Conservation (phyloP, 192 early-diverging fungal genomes). For the Coemansia sp. region DNA sequence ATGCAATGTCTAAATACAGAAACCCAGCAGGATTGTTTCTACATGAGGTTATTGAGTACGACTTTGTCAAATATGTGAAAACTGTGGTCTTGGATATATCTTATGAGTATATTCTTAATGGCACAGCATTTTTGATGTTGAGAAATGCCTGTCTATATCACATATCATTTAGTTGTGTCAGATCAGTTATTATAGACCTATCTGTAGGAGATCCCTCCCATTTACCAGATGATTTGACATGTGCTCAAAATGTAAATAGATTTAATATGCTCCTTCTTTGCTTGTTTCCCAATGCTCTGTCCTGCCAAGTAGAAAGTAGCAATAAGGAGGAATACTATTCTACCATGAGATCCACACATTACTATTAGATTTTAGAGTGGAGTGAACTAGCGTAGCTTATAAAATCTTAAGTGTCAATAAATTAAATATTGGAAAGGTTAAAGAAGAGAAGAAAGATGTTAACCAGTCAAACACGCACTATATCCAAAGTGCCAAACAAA, state of each 20-base stretch:
- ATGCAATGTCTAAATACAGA: background rate
- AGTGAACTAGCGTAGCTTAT: no score
- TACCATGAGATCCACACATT: background rate
- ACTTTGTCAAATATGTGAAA: background rate
- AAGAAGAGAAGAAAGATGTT: no score
- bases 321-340: background rate
- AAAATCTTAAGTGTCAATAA: no score
- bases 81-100: background rate
- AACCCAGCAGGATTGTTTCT: background rate
- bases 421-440: no score
- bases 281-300: background rate
- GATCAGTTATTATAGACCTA: background rate
- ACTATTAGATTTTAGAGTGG: background rate
- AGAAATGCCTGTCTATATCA: background rate
- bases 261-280: background rate
- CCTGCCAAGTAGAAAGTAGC: background rate
- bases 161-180: background rate
- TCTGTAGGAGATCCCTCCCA: background rate
- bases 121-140: background rate
- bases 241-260: background rate
- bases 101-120: conserved; percentile 2
- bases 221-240: background rate
- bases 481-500: no score
- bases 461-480: no score
- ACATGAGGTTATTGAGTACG: background rate